These are phyloP conservation scores for Psilocybe azurescens DNA, from an alignment of 768 basidiomycete species.

Conservation along the genomic window DNA sequence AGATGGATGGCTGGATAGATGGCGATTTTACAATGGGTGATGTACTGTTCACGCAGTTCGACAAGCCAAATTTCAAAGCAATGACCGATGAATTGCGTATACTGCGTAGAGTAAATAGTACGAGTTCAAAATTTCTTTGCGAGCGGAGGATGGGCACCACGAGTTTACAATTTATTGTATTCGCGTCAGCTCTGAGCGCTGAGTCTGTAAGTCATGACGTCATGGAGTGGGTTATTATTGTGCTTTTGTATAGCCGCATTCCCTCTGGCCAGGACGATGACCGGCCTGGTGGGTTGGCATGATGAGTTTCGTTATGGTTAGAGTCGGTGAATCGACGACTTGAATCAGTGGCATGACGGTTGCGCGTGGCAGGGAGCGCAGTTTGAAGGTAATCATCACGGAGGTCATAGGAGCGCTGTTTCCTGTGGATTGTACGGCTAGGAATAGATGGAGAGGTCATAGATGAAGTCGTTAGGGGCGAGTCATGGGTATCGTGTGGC, in stretches of 20 bases:
- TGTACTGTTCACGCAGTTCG: too few relatives aligned
- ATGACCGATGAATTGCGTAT: too few relatives aligned
- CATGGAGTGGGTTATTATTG: slow-evolving; percentile 1
- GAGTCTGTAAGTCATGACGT: slow-evolving; percentile 6
- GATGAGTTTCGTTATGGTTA: background rate
- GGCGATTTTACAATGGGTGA: too few relatives aligned
- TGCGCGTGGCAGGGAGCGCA: background rate
- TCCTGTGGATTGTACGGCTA: slow-evolving; percentile 27
- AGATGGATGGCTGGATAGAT: too few relatives aligned
- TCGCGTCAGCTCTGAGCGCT: too few relatives aligned
- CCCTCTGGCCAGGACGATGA: slow-evolving; percentile 5
- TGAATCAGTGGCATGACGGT: background rate
- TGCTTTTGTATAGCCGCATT: background rate
- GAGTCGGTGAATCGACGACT: background rate
- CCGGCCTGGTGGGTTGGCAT: background rate
- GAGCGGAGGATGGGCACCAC: too few relatives aligned
- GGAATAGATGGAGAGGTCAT: background rate
- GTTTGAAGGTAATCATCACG: slow-evolving; percentile 27
- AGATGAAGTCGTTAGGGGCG: background rate
- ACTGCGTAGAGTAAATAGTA: too few relatives aligned
- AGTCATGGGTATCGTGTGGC: background rate
- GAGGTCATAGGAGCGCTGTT: slow-evolving; percentile 33
- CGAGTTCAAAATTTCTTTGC: too few relatives aligned
- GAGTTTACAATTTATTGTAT: too few relatives aligned
- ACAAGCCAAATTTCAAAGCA: too few relatives aligned